Base-by-base conservation (phyloP, 352 stramenopile genomes). In the Globisporangium acanthophoron region DNA sequence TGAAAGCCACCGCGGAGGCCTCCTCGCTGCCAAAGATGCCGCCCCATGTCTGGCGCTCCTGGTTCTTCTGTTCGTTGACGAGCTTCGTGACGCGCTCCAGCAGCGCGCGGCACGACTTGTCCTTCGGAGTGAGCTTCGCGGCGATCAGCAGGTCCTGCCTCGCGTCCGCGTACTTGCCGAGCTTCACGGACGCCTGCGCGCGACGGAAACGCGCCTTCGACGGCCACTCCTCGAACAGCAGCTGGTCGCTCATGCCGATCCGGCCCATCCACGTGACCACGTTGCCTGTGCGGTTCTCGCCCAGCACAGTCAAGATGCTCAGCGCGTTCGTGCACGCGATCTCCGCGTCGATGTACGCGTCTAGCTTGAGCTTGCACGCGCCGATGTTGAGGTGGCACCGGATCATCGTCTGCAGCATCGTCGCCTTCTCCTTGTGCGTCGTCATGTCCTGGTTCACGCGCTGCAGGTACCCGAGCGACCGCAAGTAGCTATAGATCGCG, bases 361-460 rank as follows among this genome's bases (percentile, higher is more conserved):
- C 71, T 5, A 80, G 59, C 64, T 92, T 91, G 55, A 94, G 73
- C 55, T 92, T 94, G 76, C 80, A 94, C 9, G 85, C 85, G 16
- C 76, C 76, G 54, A 94, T 88, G 59, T 94, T 94, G 21, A 94
- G 66, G 57, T 94, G 85, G 57, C 85, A 94, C 37, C 85, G 85
- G 43, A 94, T 90, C 85, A 94, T 94, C 16, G 85, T 94, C 71
- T 92, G 82, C 16, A 94, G 74, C 58, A 92, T 89, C 33, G 72
- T 87, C 43, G 85, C 85, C 63, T 92, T 94, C 46, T 94, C 78
- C 62, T 94, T 94, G 66, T 94, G 80, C 0, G 82, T 92, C 15
- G 85, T 79, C 7, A 43, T 66, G 33, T 92, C 79, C 54, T 94
- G 82, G 50, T 92, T 62, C 31, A 94, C 82, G 35, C 82, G 80